These are phyloP conservation scores for Epichloe amarillans DNA, from an alignment of 2,329 filamentous ascomycete species.

Conservation along the genomic window DNA sequence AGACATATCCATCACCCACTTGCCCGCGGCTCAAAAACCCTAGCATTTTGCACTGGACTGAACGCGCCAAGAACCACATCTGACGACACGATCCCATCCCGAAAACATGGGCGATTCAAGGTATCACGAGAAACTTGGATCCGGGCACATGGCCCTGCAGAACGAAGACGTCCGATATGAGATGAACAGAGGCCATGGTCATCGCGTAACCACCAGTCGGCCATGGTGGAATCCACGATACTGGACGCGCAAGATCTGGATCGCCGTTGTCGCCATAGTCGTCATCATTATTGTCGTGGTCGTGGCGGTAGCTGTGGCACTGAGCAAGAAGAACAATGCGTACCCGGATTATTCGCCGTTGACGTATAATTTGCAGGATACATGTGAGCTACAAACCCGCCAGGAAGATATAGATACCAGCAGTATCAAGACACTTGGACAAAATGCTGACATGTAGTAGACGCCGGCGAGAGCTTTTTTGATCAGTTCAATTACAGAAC, in stretches of 20 bases:
- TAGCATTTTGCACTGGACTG: neutral
- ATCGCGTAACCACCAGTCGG: conserved; percentile 13
- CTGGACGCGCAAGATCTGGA: conserved; percentile 41
- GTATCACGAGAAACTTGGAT: conserved; percentile 8
- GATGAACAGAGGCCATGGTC: conserved; percentile 9
- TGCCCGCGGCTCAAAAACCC: no score
- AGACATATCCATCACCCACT: neutral
- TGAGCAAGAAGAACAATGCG: conserved; percentile 20
- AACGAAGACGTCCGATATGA: conserved; percentile 18
- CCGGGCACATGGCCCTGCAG: conserved; percentile 12
- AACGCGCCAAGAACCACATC: neutral
- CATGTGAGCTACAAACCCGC: conserved; percentile 25
- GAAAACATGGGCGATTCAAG: neutral
- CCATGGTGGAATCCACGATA: conserved; percentile 34
- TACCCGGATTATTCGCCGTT: conserved; percentile 37
- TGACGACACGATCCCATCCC: neutral
- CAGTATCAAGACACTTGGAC: neutral
- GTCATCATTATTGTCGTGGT: conserved; percentile 35
- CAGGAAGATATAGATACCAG: neutral
- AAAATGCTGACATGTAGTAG: conserved; percentile 15
- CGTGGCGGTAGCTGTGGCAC: conserved; percentile 30
- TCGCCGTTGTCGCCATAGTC: conserved; percentile 23
- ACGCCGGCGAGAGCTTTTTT: conserved; percentile 39
- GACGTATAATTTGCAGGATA: conserved; percentile 34
- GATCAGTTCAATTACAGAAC: conserved; percentile 41